A percentile compares a stretch with the other conserved stretches of the same genome.
Conservation (phyloP, 192 early-diverging fungal genomes). For the Rhizophlyctis rosea region DNA sequence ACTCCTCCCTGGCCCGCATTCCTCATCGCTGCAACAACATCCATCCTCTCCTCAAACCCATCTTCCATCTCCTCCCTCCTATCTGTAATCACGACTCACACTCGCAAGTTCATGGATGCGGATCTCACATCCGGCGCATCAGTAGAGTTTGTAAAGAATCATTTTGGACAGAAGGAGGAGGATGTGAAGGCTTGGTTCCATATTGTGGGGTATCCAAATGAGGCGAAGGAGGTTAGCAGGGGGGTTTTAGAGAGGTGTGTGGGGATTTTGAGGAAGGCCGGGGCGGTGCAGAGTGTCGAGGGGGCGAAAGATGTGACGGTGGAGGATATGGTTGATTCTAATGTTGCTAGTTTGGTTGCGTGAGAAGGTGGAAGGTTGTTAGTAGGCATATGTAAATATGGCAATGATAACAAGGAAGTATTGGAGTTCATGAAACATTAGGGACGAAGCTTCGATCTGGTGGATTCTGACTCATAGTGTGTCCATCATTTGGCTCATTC, state of each 20-base stretch:
- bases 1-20: conserved; percentile 91
- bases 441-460: no score
- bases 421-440: no score
- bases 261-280: conserved; percentile 53
- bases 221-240: conserved; percentile 38
- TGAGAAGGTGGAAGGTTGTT: no score
- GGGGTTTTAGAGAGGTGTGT: conserved; percentile 47
- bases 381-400: no score
- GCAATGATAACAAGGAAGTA: no score
- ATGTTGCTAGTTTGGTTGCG: neutral
- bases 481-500: no score
- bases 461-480: no score
- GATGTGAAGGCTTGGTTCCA: conserved; percentile 69
- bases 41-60: conserved; percentile 27
- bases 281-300: conserved; percentile 24
- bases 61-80: conserved; percentile 28
- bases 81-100: conserved; percentile 40
- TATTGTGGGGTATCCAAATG: conserved; percentile 51
- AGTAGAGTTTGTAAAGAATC: conserved; percentile 42
- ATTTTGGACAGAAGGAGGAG: conserved; percentile 48
- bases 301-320: neutral
- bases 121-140: conserved; percentile 40
- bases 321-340: neutral
- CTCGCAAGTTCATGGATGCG: conserved; percentile 40
- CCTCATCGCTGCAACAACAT: conserved; percentile 65